Percentiles rank a stretch among this genome's conserved stretches.
Evolutionary conservation across 352 stramenopile genomes (phyloP).

Genomic region (Phytophthora aleatoria): DNA sequence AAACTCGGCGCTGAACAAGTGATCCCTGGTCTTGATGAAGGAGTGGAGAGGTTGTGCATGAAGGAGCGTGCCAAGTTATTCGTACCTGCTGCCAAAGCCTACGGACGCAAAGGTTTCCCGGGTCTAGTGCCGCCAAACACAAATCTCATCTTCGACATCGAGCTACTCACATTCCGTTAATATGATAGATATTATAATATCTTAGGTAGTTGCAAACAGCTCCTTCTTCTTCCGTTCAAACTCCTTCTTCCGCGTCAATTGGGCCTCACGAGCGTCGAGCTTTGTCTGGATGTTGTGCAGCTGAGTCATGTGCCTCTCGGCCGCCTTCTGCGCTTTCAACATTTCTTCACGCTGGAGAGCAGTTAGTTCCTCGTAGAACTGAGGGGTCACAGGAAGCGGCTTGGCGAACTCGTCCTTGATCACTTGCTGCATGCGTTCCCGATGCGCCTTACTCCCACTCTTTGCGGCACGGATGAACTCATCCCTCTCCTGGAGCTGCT

Average conservation of each 20-base stretch:
- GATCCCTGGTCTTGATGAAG: conserved; percentile 87
- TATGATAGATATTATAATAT: neutral
- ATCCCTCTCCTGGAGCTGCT: conserved; percentile 68
- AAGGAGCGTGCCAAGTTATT: conserved; percentile 88
- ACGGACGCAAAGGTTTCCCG: conserved; percentile 84
- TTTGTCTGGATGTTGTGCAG: conserved; percentile 60
- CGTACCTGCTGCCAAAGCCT: conserved; percentile 86
- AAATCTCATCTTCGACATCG: conserved; percentile 93
- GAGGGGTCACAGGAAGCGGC: conserved; percentile 53
- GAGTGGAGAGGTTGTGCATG: conserved; percentile 81
- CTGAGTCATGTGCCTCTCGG: conserved; percentile 49
- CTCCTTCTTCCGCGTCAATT: conserved; percentile 51
- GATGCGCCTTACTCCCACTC: conserved; percentile 40
- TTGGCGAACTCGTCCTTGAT: conserved; percentile 61
- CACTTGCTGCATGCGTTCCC: conserved; percentile 56
- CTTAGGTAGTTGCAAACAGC: conserved; percentile 31
- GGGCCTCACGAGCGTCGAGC: conserved; percentile 49
- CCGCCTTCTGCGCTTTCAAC: conserved; percentile 29
- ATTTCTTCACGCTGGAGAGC: conserved; percentile 38
- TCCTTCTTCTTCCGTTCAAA: conserved; percentile 75
- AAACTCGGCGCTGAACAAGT: conserved; percentile 89
- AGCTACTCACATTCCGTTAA: conserved; percentile 87
- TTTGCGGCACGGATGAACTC: conserved; percentile 60
- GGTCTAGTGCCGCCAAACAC: conserved; percentile 92
- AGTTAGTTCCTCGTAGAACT: conserved; percentile 40